Evolutionary conservation across 75 land plant species (phyloP).

Genomic region (Picea sitchensis): DNA sequence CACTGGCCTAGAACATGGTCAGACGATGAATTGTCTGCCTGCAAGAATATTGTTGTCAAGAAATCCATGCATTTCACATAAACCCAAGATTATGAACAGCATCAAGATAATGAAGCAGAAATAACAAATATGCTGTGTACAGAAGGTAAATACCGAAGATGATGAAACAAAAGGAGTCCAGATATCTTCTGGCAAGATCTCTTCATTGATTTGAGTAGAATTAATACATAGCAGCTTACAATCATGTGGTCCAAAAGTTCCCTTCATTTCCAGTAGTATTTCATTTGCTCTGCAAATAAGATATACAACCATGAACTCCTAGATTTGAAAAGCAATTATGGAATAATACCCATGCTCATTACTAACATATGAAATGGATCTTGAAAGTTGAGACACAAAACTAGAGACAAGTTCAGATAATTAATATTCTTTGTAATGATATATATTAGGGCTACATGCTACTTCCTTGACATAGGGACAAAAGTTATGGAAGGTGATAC

Average conservation of each 20-base stretch:
- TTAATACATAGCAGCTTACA: constrained; percentile 85
- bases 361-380: neutral
- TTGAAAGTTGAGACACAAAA: neutral
- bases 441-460: neutral
- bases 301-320: neutral
- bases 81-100: neutral
- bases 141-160: constrained; percentile 6
- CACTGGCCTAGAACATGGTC: constrained; percentile 16
- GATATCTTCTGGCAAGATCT: constrained; percentile 32
- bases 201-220: constrained; percentile 41
- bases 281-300: constrained; percentile 57
- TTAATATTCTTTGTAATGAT: neutral
- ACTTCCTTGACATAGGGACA: too few relatives aligned
- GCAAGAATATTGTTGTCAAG: neutral
- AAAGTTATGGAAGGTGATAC: too few relatives aligned
- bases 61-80: neutral
- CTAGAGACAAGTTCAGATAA: neutral
- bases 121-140: neutral
- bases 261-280: constrained; percentile 81
- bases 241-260: constrained; percentile 76
- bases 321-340: neutral
- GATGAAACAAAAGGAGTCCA: constrained; percentile 54
- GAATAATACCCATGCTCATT: neutral
- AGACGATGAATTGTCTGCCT: neutral
- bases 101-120: neutral